Base-by-base conservation (phyloP, 1,139 yeast genomes). In the Nematodospora anomalae region DNA sequence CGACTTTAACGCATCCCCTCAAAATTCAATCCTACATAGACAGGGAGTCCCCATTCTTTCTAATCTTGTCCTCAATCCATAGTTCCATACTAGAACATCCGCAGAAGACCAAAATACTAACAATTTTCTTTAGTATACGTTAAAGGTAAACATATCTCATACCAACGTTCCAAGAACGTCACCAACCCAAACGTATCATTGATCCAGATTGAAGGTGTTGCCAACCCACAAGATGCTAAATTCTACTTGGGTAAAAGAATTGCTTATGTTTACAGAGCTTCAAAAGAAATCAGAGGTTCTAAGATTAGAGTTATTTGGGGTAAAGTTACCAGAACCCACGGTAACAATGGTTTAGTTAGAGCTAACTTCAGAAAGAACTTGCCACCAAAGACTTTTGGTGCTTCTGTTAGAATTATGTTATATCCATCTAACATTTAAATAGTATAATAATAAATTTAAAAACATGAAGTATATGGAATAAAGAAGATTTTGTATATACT, bases 291-390 rank as follows among this genome's bases (percentile, higher is more conserved):
- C 65, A 87, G 96, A 82, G 97, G 97, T 70, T 79, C 97, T 64
- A 92, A 92, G 82, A 86, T 92, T 79, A 89, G 98, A 82, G 97
- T 94, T 66, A 89, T 92, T 79, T 92, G 98, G 98, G 98, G 98
- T 74, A 85, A 85, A 76, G 81, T 92, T 61, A 79, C 95, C 77
- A 89, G 97, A 83, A 77, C 97, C 60, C 98, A 92, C 85, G 98
- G 98, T 74, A 87, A 83, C 92, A 79, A 85, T 64, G 98, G 98
- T 77, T 78, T 87, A 59, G 97, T 92, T 61, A 92, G 98, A 79
- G 98, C 98, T 67, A 87, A 82, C 79, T 92, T 92, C 94, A 90
- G 87, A 79, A 83, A 87, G 78, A 92, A 92, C 90, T 85, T 92
- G 70, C 98, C 98, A 74, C 90, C 98, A 63, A 89, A 90, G 87